Base-by-base conservation (phyloP, 257 asterid genomes). In the Rhazya stricta region DNA sequence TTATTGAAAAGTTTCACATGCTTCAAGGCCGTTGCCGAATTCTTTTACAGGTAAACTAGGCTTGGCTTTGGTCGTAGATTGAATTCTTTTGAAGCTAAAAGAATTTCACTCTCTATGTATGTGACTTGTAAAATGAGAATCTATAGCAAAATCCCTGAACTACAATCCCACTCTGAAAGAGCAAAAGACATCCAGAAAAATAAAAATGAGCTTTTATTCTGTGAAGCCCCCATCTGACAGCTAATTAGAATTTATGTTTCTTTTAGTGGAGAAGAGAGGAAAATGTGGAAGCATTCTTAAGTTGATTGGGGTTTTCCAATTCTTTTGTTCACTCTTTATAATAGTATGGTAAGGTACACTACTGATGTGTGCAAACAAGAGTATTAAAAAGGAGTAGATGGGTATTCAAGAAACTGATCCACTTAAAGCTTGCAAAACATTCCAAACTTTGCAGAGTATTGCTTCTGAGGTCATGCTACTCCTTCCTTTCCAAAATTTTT, bases 1-100 rank as follows among this genome's bases (percentile, higher is more conserved):
- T 85, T 79, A 86, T 83, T 62, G 88, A 85, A 57, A 90, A 80
- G 1, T 86, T 86, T 86, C 85, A 79, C 80, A 79, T 84, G 84
- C 97, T 94, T 78, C 86, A 84, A 84, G 96, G 97, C 66, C 96
- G 88, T 66, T 90, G 99, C 78, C 91, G 96, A 76, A 85, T 92
- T 77, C 94, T 90, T 71, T 84, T 94, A 78, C 98, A 94, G 99
- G 99, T 91, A 86, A 45, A 72, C 36, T 36, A 32, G 27, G 1
- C 15, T 69, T 21, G 19, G 8, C 61, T 30, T 57, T 21, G 57
- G 43, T 5, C 53, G 56, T 23, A 45, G 25, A 43, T 9, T 15
- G 0, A 19, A 36, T 37, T 66, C 71, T 37, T 37, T 19, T 37
- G 30, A 23, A 37, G 50, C 29, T 15, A 42, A 4, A 16, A 60